These are phyloP conservation scores for Truncatella angustata DNA, from an alignment of 2,329 filamentous ascomycete genomes.

Conservation along the genomic window DNA sequence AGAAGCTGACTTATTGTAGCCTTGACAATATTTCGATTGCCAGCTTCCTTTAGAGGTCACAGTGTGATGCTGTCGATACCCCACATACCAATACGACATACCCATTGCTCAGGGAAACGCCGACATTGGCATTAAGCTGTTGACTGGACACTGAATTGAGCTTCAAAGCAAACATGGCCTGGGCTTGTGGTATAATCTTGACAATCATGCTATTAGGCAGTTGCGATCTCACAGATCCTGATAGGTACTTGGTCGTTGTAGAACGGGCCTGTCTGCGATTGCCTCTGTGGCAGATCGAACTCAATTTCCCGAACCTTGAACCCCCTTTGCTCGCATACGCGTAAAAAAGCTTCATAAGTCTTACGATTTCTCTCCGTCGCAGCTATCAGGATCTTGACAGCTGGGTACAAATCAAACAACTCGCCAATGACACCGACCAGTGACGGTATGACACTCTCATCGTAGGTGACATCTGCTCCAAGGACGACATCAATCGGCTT, in stretches of 20 bases:
- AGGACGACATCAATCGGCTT: conserved; percentile 60
- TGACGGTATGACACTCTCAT: conserved; percentile 59
- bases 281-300: conserved; percentile 37
- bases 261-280: conserved; percentile 59
- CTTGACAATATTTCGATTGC: no score
- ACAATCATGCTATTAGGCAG: neutral
- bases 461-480: conserved; percentile 79
- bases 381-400: conserved; percentile 61
- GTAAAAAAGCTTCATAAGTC: conserved; percentile 65
- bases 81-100: no score
- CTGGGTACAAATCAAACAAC: conserved; percentile 56
- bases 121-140: no score
- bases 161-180: no score
- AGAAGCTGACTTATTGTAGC: no score
- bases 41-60: no score
- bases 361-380: conserved; percentile 68
- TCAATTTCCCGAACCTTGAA: conserved; percentile 42
- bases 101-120: no score
- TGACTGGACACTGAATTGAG: no score
- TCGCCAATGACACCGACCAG: conserved; percentile 64
- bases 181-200: no score
- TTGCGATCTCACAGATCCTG: conserved; percentile 48
- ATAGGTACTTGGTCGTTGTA: conserved; percentile 61
- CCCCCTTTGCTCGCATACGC: conserved; percentile 50
- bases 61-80: no score